Conservation (phyloP, 495 filamentous ascomycete genomes). For the Aspergillus baeticus region DNA sequence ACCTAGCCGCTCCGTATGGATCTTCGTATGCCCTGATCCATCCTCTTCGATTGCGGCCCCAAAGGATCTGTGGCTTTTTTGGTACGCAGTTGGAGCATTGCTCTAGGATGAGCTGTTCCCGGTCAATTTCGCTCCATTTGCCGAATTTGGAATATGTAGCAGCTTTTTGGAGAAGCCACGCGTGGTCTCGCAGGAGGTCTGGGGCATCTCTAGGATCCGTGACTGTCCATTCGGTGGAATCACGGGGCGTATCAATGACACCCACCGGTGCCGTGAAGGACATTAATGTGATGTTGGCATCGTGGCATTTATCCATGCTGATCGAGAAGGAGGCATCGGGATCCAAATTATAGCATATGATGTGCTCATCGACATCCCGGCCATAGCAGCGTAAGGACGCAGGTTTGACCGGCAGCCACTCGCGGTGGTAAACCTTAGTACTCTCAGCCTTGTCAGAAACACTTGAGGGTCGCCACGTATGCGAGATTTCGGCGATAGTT, state of each 20-base stretch:
- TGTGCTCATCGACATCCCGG: background rate
- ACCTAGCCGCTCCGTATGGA: constrained; percentile 39
- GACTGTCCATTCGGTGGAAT: constrained; percentile 19
- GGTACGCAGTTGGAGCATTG: constrained; percentile 45
- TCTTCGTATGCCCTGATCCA: constrained; percentile 45
- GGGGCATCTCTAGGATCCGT: constrained; percentile 20
- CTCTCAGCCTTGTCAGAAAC: constrained; percentile 1
- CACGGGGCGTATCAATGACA: constrained; percentile 11
- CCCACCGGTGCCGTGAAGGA: constrained; percentile 18
- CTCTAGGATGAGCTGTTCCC: background rate
- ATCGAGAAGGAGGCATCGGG: constrained; percentile 14
- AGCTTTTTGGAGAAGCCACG: constrained; percentile 33
- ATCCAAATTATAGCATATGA: constrained; percentile 16
- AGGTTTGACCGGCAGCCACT: constrained; percentile 16
- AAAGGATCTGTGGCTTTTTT: constrained; percentile 35
- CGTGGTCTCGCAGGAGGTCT: constrained; percentile 22
- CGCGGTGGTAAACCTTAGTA: constrained; percentile 27
- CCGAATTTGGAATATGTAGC: constrained; percentile 18
- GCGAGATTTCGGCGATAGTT: constrained; percentile 42
- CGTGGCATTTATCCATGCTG: constrained; percentile 18
- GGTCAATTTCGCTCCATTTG: constrained; percentile 26
- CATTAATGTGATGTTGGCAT: constrained; percentile 28
- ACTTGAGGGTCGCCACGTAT: constrained; percentile 31
- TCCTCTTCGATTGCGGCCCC: constrained; percentile 28
- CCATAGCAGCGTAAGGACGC: constrained; percentile 13